These are phyloP conservation scores for Xerocomus nothofagi DNA, from an alignment of 1,284 basidiomycete species.

Conservation along the genomic window DNA sequence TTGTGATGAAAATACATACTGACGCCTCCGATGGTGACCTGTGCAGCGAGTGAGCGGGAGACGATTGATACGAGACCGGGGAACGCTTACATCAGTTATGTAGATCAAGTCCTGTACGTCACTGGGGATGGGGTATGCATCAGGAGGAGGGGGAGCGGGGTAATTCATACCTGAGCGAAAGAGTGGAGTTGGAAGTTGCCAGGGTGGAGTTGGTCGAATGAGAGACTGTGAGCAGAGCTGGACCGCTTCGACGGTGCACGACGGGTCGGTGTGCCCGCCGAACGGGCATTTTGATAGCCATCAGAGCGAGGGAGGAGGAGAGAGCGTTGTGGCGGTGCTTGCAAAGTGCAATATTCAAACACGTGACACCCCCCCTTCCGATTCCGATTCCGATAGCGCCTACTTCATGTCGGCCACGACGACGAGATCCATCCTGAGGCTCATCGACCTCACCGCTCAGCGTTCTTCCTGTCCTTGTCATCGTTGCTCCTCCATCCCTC, in stretches of 20 bases:
- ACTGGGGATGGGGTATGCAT: constrained; percentile 35
- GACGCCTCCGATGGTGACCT: constrained; percentile 64
- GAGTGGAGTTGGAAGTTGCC: constrained; percentile 20
- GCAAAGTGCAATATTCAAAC: background rate
- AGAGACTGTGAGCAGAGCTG: constrained; percentile 23
- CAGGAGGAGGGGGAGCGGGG: background rate
- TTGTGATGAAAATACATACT: constrained; percentile 41
- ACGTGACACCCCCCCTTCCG: constrained; percentile 1
- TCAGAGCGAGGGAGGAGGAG: constrained; percentile 17
- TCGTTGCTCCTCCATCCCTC: constrained; percentile 47
- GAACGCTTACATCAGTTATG: constrained; percentile 61
- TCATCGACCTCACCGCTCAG: constrained; percentile 67
- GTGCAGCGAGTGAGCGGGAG: constrained; percentile 6
- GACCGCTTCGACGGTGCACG: constrained; percentile 33
- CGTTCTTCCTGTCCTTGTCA: constrained; percentile 78
- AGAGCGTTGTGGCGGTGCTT: background rate
- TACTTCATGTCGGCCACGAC: constrained; percentile 47
- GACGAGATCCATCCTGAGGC: constrained; percentile 60
- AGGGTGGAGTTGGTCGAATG: constrained; percentile 15
- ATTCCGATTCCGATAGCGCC: background rate
- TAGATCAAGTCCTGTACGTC: constrained; percentile 74
- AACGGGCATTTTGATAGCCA: constrained; percentile 42
- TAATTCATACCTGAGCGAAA: constrained; percentile 44
- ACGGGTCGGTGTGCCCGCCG: constrained; percentile 38
- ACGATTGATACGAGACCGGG: background rate